A percentile compares a stretch with the other conserved stretches of the same genome.
These are phyloP conservation scores for Ceratocystis harringtonii DNA, from an alignment of 2,329 filamentous ascomycete genomes.

Conservation along the genomic window DNA sequence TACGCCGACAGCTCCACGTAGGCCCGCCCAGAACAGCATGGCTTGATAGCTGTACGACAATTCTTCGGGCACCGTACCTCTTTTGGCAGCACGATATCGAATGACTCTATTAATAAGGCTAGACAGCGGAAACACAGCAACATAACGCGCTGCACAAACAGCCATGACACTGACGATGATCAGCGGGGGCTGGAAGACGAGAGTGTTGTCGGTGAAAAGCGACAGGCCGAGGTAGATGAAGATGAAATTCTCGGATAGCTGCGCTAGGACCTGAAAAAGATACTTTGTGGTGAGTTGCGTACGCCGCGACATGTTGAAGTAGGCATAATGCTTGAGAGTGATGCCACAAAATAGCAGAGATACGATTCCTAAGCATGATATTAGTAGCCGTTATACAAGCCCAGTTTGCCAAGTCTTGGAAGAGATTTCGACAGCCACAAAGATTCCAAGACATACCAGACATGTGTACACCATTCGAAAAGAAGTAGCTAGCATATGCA, in stretches of 20 bases:
- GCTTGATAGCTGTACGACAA: constrained; percentile 89
- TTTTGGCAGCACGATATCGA: constrained; percentile 63
- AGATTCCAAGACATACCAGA: constrained; percentile 51
- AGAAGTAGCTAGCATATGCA: constrained; percentile 93
- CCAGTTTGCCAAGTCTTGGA: background rate
- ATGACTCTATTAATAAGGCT: constrained; percentile 85
- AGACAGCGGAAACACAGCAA: constrained; percentile 87
- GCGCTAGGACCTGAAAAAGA: constrained; percentile 84
- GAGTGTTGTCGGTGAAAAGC: constrained; percentile 75
- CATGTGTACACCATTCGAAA: constrained; percentile 89
- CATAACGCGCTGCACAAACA: constrained; percentile 83
- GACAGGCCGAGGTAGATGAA: constrained; percentile 97
- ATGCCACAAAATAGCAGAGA: constrained; percentile 95
- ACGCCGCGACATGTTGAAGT: constrained; percentile 98
- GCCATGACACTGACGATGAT: constrained; percentile 86
- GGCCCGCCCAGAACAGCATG: constrained; percentile 99
- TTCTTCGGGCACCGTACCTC: constrained; percentile 62
- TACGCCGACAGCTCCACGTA: constrained; percentile 89
- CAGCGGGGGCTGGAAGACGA: constrained; percentile 86
- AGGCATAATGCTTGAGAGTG: constrained; percentile 95
- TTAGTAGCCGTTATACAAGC: background rate
- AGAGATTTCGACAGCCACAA: background rate
- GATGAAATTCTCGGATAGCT: constrained; percentile 97
- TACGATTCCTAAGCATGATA: constrained; percentile 56
- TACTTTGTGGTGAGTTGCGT: constrained; percentile 98